These are phyloP conservation scores for Phytophthora idaei DNA, from an alignment of 352 stramenopile species.

Conservation along the genomic window DNA sequence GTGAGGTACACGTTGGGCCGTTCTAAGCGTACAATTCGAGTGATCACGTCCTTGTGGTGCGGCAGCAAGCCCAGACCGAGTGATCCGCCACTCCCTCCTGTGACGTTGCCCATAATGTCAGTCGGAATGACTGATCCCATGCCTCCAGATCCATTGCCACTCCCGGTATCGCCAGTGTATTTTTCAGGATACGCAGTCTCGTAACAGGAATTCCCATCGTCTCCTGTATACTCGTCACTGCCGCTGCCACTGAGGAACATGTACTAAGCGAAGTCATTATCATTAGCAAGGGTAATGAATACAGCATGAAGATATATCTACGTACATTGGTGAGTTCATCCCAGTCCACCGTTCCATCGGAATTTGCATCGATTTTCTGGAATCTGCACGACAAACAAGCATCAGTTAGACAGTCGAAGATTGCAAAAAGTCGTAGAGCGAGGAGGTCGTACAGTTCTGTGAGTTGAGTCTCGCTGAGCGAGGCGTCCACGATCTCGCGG, in stretches of 20 bases:
- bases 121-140: slow-evolving; percentile 16
- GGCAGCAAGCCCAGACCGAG: slow-evolving; percentile 34
- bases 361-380: slow-evolving; percentile 91
- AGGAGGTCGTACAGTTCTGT: slow-evolving; percentile 66
- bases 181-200: slow-evolving; percentile 69
- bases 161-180: slow-evolving; percentile 32
- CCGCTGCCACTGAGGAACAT: slow-evolving; percentile 85
- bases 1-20: slow-evolving; percentile 77
- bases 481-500: slow-evolving; percentile 79
- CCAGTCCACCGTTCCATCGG: slow-evolving; percentile 87
- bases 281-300: not conserved
- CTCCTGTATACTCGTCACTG: slow-evolving; percentile 61
- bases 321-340: slow-evolving; percentile 88
- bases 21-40: slow-evolving; percentile 66
- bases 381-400: slow-evolving; percentile 44
- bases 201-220: slow-evolving; percentile 68
- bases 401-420: not conserved
- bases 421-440: not conserved
- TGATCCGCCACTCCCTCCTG: slow-evolving; percentile 21
- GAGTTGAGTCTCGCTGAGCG: slow-evolving; percentile 78
- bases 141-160: slow-evolving; percentile 11
- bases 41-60: slow-evolving; percentile 81
- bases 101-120: slow-evolving; percentile 35
- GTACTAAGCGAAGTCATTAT: slow-evolving; percentile 44
- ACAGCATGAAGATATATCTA: not conserved